A percentile compares a stretch with the other conserved stretches of the same genome.
phyloP scores from a whole-genome alignment of 2,329 filamentous ascomycete genomes.

The Bipolaris victoriae region DNA sequence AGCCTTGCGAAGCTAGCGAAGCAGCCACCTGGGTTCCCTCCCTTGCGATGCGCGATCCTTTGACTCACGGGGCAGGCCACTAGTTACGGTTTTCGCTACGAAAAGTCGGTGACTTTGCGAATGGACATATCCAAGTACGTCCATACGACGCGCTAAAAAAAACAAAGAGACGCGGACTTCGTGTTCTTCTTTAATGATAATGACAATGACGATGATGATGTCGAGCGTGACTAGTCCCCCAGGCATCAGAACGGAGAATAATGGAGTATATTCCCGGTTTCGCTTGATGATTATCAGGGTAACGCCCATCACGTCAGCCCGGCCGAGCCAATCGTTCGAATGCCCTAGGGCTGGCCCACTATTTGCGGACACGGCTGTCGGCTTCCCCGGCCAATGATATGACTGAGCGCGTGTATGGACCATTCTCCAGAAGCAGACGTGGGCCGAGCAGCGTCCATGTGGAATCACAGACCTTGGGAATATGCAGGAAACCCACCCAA shows the following conservation, averaged over 20 bases:
- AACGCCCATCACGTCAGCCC: not conserved
- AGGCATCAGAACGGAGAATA: constrained; percentile 8
- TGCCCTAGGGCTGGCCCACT: not conserved
- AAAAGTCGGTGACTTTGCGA: not conserved
- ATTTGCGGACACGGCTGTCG: constrained; percentile 7
- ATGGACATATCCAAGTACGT: too few species aligned
- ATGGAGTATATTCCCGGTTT: constrained; percentile 4
- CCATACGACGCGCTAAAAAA: not conserved
- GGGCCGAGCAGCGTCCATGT: constrained; percentile 1
- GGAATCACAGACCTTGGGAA: constrained; percentile 6
- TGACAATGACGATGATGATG: too few species aligned
- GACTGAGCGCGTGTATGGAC: not conserved
- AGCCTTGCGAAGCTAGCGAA: constrained; percentile 8
- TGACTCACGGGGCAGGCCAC: not conserved
- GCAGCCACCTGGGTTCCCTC: not conserved
- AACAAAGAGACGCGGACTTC: not conserved
- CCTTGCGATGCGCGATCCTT: not conserved
- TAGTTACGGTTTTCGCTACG: not conserved
- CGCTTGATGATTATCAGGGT: constrained; percentile 4
- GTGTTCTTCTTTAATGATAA: too few species aligned
- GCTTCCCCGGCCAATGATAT: constrained; percentile 16
- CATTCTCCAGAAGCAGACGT: not conserved
- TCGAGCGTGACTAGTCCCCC: not conserved
- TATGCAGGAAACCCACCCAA: constrained; percentile 6
- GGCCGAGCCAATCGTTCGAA: not conserved